These are phyloP conservation scores for Ogataea dorogensis DNA, from an alignment of 805 yeast species.

Conservation along the genomic window DNA sequence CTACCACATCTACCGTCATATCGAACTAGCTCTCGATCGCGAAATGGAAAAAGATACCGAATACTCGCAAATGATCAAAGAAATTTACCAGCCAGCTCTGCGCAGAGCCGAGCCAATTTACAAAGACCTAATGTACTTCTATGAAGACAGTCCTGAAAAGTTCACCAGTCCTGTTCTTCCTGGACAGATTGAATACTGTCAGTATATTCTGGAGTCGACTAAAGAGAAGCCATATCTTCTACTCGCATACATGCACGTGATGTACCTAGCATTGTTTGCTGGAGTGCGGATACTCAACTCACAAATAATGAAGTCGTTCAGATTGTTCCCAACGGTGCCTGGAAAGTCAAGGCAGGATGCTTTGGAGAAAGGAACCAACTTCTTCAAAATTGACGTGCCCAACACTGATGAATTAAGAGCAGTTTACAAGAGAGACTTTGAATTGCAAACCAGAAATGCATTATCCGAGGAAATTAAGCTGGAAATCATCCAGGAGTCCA, in stretches of 20 bases:
- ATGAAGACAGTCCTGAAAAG: conserved; percentile 52
- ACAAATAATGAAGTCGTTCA: conserved; percentile 60
- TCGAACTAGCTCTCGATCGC: conserved; percentile 50
- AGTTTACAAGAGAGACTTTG: conserved; percentile 71
- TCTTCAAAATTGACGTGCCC: conserved; percentile 63
- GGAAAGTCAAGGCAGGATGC: conserved; percentile 66
- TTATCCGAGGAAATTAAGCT: conserved; percentile 69
- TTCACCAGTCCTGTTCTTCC: conserved; percentile 57
- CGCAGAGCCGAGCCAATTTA: conserved; percentile 57
- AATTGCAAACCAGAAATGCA: conserved; percentile 68
- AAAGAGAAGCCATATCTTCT: conserved; percentile 65
- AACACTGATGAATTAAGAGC: conserved; percentile 66
- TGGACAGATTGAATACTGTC: conserved; percentile 58
- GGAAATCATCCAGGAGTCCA: conserved; percentile 66
- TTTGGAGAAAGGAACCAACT: conserved; percentile 60
- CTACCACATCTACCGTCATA: conserved; percentile 65
- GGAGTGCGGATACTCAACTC: conserved; percentile 78
- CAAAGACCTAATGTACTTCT: conserved; percentile 66
- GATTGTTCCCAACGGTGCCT: conserved; percentile 71
- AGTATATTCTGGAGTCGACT: conserved; percentile 57
- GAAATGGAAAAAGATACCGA: conserved; percentile 42
- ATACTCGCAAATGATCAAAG: conserved; percentile 48
- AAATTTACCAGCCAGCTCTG: conserved; percentile 69
- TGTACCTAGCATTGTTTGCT: conserved; percentile 83
- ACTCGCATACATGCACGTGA: conserved; percentile 79